phyloP scores from a whole-genome alignment of 1,139 yeast species.

The Kodamaea sp. region DNA sequence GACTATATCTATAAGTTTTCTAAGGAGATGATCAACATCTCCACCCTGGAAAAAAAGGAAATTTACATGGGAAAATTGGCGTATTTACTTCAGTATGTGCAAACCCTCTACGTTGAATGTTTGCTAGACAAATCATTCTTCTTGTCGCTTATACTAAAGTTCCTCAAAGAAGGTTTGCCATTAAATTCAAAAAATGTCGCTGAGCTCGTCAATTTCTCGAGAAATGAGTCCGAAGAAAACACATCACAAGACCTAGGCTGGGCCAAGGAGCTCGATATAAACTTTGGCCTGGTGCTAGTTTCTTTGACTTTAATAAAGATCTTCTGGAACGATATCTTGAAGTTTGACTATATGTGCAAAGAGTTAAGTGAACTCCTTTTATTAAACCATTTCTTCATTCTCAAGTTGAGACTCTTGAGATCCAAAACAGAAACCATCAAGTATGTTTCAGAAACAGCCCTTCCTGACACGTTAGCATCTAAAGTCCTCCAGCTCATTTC shows the following conservation, averaged over 20 bases:
- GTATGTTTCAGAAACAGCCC: not conserved
- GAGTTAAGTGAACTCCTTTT: slow-evolving; percentile 60
- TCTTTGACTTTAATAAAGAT: slow-evolving; percentile 59
- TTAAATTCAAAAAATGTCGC: slow-evolving; percentile 28
- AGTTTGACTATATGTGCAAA: slow-evolving; percentile 56
- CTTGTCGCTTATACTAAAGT: slow-evolving; percentile 61
- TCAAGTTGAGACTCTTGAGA: slow-evolving; percentile 17
- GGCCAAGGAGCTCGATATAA: slow-evolving; percentile 23
- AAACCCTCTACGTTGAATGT: slow-evolving; percentile 67
- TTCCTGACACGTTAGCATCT: slow-evolving; percentile 18
- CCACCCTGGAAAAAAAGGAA: slow-evolving; percentile 32
- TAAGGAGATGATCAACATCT: slow-evolving; percentile 32
- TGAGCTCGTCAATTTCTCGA: slow-evolving; percentile 14
- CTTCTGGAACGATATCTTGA: slow-evolving; percentile 70
- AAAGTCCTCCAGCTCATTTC: slow-evolving; percentile 29
- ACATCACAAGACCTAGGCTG: slow-evolving; percentile 5
- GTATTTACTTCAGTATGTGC: slow-evolving; percentile 60
- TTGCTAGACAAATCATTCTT: slow-evolving; percentile 64
- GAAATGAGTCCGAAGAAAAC: slow-evolving; percentile 12
- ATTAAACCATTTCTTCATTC: slow-evolving; percentile 40
- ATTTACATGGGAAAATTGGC: slow-evolving; percentile 55
- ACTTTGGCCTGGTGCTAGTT: slow-evolving; percentile 39
- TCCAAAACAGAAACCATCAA: not conserved
- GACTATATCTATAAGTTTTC: slow-evolving; percentile 59
- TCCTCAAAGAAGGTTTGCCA: slow-evolving; percentile 57